Conservation (phyloP, 2,329 filamentous ascomycete species). For the Davidsoniella neocaledoniae region DNA sequence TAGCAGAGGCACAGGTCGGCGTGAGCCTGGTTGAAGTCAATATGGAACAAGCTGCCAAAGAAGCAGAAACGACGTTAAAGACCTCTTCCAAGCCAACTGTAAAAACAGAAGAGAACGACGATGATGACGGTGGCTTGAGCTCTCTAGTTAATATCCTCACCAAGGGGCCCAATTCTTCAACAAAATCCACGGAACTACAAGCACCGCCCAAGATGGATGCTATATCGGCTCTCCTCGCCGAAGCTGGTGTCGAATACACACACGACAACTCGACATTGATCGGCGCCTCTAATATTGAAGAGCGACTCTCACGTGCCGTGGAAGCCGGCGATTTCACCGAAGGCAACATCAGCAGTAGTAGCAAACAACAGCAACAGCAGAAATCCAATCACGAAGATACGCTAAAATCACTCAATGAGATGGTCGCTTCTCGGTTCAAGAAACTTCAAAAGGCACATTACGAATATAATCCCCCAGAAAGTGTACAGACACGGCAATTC, state of each 20-base stretch:
- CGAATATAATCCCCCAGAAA: conserved; percentile 55
- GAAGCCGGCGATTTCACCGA: conserved; percentile 33
- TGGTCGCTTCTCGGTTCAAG: conserved; percentile 19
- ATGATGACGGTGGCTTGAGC: conserved; percentile 31
- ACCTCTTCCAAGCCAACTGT: too few species aligned
- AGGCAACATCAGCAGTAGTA: conserved; percentile 22
- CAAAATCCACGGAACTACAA: conserved; percentile 21
- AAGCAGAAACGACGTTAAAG: conserved; percentile 31
- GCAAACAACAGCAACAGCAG: conserved; percentile 22
- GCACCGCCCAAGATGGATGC: conserved; percentile 44
- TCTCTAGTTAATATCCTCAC: conserved; percentile 13
- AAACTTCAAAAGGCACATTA: conserved; percentile 14
- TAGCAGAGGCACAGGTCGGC: conserved; percentile 79
- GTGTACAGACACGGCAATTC: conserved; percentile 67
- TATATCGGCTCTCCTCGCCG: conserved; percentile 73
- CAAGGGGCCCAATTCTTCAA: too few species aligned
- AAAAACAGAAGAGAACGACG: conserved; percentile 44
- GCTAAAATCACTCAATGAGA: conserved; percentile 7
- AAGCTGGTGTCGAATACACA: conserved; percentile 82
- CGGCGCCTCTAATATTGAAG: conserved; percentile 82
- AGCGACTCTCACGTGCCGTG: conserved; percentile 61
- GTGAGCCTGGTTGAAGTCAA: conserved; percentile 67
- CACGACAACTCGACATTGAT: conserved; percentile 95
- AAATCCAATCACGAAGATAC: conserved; percentile 14
- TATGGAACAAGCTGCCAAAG: conserved; percentile 41